Evolutionary conservation across 2,329 filamentous ascomycete species (phyloP), one percentile per base, ranked within the genome.

Genomic region (Stylonectria norvegica): DNA sequence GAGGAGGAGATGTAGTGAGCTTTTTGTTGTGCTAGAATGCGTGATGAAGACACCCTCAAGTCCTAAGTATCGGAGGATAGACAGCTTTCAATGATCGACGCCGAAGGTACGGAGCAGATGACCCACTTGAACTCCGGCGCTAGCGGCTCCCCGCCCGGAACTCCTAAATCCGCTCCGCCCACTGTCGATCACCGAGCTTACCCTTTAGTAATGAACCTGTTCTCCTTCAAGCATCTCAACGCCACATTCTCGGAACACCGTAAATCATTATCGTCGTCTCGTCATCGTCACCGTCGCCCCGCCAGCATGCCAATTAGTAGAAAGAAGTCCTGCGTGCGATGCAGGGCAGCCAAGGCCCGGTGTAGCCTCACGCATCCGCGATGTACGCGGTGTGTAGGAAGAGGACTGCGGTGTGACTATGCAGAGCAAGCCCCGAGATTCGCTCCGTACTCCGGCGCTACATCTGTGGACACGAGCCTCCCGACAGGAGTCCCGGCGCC

Each of bases 251-350:
- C n/a, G n/a, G n/a, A n/a, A n/a, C 22, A 25, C 22, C 22, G 7
- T 25, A 8, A 7, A 7, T 25, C 22, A 25, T 25, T 25, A 7
- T 25, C 12, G 22, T 25, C 12, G 7, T 7, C 12, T 25, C 12
- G 22, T 25, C 12, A 7, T 31, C 12, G 12, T 31, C 28, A 8
- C 7, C 7, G 28, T 15, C 28, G 7, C 12, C 28, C 14, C 16
- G 28, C 19, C 20, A 38, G 17, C 23, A 30, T 42, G 43, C 43
- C 43, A 3, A 38, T 46, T 15, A 39, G 39, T 10, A 34, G 43
- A 9, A 48, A 48, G 36, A 48, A 48, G 18, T 36, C 45, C 7
- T 48, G 45, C 30, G 14, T 36, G 4, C 45, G 37, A n/a, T 48
- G 45, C 16, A 35, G 45, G 4, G 31, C 23, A 17, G 38, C 45